Percentiles rank a stretch among this genome's conserved stretches.
Evolutionary conservation across 352 stramenopile species (phyloP).

Genomic region (Phytopythium oedochilum): DNA sequence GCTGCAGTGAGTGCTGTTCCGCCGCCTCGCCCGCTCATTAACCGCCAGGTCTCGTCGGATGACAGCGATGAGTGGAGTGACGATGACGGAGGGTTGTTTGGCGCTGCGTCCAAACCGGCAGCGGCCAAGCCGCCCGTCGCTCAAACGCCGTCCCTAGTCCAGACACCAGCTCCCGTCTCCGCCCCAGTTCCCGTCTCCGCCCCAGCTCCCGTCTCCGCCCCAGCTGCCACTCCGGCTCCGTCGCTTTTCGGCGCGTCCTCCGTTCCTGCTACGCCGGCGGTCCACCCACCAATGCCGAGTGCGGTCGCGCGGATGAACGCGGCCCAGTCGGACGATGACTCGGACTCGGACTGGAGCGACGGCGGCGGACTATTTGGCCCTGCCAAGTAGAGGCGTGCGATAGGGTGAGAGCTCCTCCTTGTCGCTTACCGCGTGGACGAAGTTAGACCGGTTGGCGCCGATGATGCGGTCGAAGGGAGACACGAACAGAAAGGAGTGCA

Average conservation of each 20-base stretch:
- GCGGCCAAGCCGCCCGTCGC: conserved; percentile 5
- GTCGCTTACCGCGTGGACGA: no score
- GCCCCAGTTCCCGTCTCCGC: conserved; percentile 6
- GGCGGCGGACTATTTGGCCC: conserved; percentile 64
- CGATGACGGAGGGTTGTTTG: conserved; percentile 54
- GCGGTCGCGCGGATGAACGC: conserved; percentile 41
- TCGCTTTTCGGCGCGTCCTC: conserved; percentile 22
- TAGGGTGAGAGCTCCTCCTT: no score
- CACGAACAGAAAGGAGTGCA: background rate
- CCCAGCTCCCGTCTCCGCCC: conserved; percentile 4
- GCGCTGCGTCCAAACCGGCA: conserved; percentile 23
- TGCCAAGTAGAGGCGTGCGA: conserved; percentile 10
- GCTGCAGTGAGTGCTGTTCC: conserved; percentile 12
- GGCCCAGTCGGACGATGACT: conserved; percentile 34
- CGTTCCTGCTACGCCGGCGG: conserved; percentile 8
- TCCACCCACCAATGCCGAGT: conserved; percentile 45
- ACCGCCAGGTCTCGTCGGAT: conserved; percentile 36
- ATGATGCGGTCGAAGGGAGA: background rate
- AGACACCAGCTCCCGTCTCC: conserved; percentile 8
- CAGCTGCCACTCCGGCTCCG: conserved; percentile 9
- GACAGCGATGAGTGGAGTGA: conserved; percentile 73
- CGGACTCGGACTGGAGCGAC: conserved; percentile 53
- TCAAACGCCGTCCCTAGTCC: conserved; percentile 3
- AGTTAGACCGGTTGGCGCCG: background rate
- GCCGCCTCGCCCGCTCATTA: conserved; percentile 32